Base-by-base conservation (phyloP, 371 early-diverging fungal species). In the Rhizomucor pusillus region DNA sequence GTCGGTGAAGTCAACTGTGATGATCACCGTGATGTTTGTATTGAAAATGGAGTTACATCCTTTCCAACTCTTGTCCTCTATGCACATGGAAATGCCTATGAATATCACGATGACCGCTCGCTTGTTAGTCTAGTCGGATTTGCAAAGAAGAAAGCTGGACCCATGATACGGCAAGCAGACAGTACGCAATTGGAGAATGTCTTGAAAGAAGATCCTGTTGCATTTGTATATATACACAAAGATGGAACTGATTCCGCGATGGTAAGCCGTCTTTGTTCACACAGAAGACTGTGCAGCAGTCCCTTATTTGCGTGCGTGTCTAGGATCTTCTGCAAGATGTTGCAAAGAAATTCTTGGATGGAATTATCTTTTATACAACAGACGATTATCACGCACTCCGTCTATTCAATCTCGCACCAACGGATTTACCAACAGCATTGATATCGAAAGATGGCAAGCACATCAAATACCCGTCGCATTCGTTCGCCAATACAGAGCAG, bases 1-100 rank as follows among this genome's bases (percentile, higher is more conserved):
- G 76, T 96, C 6, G 94, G 86, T 37, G 82, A 87, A 59, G 86
- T 94, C 12, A 88, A 94, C 70, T 96, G 97, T 73, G 84, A 82
- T 4, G 67, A 62, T 18, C 69, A 85, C 41, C 58, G 60, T 50
- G 72, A 79, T 81, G 53, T 87, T 10, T 89, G 90, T 60, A 46
- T 59, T 6, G 66, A 78, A 34, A 77, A 79, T 53, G 77, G 71
- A 16, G 78, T 96, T 23, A 68, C 75, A 23, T 93, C 91, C 5
- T 95, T 83, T 65, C 97, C 97, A 29, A 92, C 94, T 7, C 67
- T 96, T 47, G 77, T 81, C 57, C 81, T 89, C 70, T 80, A 81
- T 52, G 44, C 70, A 50, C 66, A 68, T 57, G 79, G 73, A 34
- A 62, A 73, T 43, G 59, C 60, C 0, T 59, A 49, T 11, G 78